Evolutionary conservation across 176 grass and related monocot genomes (phyloP).

Genomic region (Thinopyrum elongatum): DNA sequence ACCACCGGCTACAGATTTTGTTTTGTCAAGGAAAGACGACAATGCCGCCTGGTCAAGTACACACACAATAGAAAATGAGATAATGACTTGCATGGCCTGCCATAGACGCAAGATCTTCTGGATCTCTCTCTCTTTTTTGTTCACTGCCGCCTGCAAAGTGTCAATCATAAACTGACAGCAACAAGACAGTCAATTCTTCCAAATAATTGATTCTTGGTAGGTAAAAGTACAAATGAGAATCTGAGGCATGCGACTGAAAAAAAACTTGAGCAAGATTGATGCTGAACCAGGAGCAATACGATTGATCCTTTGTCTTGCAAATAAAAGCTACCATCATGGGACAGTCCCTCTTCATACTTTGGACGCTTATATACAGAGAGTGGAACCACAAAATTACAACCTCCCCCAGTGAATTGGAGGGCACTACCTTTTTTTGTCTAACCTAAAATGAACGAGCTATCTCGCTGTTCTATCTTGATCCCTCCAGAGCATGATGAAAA

Average conservation of each 20-base stretch:
- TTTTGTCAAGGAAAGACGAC: constrained; percentile 20
- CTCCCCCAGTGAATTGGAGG: constrained; percentile 26
- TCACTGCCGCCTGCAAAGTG: not conserved
- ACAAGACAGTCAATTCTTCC: not conserved
- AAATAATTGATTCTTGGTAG: not conserved
- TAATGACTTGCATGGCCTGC: not conserved
- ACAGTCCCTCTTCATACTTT: not conserved
- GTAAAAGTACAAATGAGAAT: not conserved
- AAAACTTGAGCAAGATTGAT: not conserved
- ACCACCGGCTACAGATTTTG: not conserved
- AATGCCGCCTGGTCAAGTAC: not conserved
- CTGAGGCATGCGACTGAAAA: no score
- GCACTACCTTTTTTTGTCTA: constrained; percentile 4
- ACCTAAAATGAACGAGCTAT: constrained; percentile 44
- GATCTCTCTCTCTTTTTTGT: constrained; percentile 11
- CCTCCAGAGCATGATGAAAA: constrained; percentile 50
- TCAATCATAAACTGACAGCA: constrained; percentile 9
- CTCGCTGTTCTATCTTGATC: constrained; percentile 28
- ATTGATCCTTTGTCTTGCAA: constrained; percentile 15
- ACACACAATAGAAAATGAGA: not conserved
- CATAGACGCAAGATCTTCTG: not conserved
- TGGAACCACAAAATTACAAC: constrained; percentile 38
- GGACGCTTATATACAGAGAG: constrained; percentile 42
- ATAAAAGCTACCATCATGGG: not conserved
- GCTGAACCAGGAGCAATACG: not conserved